These are phyloP conservation scores for Phialophora chinensis DNA, from an alignment of 2,329 filamentous ascomycete species.

Conservation along the genomic window DNA sequence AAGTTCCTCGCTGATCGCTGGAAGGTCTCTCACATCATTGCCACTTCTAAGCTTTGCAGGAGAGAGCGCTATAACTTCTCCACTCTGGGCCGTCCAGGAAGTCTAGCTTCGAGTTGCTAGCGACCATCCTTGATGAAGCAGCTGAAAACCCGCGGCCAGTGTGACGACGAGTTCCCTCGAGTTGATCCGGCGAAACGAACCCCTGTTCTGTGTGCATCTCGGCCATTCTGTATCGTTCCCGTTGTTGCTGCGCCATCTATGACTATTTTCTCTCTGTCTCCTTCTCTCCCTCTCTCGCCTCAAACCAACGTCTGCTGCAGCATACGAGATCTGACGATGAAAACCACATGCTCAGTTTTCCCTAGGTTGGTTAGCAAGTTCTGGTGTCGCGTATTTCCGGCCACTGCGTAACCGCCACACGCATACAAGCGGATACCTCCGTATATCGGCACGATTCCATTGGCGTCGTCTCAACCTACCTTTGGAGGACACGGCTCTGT, in stretches of 20 bases:
- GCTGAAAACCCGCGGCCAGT: neutral
- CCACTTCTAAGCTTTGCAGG: neutral
- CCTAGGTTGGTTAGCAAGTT: neutral
- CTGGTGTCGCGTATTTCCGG: slow-evolving; percentile 27
- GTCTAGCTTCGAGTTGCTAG: neutral
- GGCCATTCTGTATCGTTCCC: neutral
- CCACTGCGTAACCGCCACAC: neutral
- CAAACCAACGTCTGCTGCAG: neutral
- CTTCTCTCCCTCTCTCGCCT: neutral
- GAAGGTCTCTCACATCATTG: slow-evolving; percentile 19
- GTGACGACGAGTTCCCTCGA: neutral
- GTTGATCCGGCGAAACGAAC: neutral
- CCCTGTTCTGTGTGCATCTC: neutral
- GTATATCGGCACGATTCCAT: slow-evolving; percentile 5
- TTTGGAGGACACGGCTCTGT: slow-evolving; percentile 13
- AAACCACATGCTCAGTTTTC: neutral
- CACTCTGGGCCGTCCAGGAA: neutral
- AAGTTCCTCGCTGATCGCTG: neutral
- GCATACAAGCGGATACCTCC: slow-evolving; percentile 28
- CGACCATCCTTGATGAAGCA: neutral
- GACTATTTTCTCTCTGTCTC: neutral
- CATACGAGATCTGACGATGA: neutral
- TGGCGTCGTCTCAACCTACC: slow-evolving; percentile 19
- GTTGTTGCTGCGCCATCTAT: neutral
- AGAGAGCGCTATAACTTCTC: neutral